Evolutionary conservation across 306 rosid genomes (phyloP).

Genomic region (Vachellia collinsii): DNA sequence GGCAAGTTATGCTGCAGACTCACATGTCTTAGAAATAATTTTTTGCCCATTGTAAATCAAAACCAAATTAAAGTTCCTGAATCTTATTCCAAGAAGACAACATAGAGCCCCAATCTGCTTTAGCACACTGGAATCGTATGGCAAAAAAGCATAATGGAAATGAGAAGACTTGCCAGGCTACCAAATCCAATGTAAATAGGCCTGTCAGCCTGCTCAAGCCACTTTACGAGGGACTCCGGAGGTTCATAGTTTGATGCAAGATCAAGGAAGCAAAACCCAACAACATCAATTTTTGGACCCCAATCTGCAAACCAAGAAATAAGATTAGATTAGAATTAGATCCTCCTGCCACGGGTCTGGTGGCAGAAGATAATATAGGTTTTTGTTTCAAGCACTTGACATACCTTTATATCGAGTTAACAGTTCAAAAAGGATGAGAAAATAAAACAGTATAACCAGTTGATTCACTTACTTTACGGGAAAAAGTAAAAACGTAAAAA

Average conservation of each 20-base stretch:
- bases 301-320: constrained; percentile 76
- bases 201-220: constrained; percentile 88
- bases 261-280: constrained; percentile 99
- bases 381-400: constrained; percentile 23
- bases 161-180: constrained; percentile 73
- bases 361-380: background rate
- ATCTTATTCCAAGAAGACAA: background rate
- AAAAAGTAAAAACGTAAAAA: background rate
- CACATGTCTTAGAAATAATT: background rate
- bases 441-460: background rate
- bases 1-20: constrained; percentile 16
- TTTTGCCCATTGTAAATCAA: background rate
- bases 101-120: background rate
- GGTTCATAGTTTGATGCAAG: constrained; percentile 96
- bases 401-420: constrained; percentile 1
- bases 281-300: constrained; percentile 96
- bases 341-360: background rate
- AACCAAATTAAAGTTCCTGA: constrained; percentile 8
- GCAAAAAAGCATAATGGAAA: constrained; percentile 1
- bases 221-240: constrained; percentile 73
- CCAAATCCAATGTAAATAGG: constrained; percentile 97
- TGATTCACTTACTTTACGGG: background rate
- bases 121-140: constrained; percentile 13
- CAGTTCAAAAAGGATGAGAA: background rate
- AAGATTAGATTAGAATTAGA: constrained; percentile 5